phyloP scores from a whole-genome alignment of 2,329 filamentous ascomycete species.

The Aspergillus sp. region DNA sequence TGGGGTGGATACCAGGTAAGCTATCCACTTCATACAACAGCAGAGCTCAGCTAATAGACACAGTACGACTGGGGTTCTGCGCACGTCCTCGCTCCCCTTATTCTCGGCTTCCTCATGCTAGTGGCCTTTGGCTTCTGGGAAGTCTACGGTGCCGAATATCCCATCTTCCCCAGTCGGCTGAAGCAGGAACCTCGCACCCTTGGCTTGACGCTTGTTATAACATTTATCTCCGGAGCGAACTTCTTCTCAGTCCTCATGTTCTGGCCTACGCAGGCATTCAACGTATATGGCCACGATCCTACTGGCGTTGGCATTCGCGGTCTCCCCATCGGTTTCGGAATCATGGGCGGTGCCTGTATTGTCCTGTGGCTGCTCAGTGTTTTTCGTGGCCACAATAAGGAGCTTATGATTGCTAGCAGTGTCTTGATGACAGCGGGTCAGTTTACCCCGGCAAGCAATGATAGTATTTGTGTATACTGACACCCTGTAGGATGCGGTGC shows the following conservation, averaged over 20 bases:
- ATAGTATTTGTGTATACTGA: not conserved
- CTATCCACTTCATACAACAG: not conserved
- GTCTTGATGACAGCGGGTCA: constrained; percentile 67
- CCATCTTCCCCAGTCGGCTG: constrained; percentile 51
- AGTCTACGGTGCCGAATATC: constrained; percentile 50
- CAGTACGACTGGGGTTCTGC: constrained; percentile 51
- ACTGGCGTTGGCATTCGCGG: constrained; percentile 67
- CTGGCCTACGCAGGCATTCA: constrained; percentile 68
- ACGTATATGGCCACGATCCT: constrained; percentile 68
- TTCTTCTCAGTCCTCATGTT: constrained; percentile 62
- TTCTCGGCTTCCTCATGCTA: constrained; percentile 50
- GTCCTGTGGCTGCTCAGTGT: constrained; percentile 62
- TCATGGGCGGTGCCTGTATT: constrained; percentile 64
- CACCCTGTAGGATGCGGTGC: constrained; percentile 54
- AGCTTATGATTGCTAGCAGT: constrained; percentile 63
- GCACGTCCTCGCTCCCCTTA: constrained; percentile 52
- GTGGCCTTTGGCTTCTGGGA: constrained; percentile 54
- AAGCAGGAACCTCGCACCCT: constrained; percentile 57
- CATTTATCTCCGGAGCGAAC: constrained; percentile 63
- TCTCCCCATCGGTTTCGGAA: constrained; percentile 67
- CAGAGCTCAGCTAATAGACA: constrained; percentile 1
- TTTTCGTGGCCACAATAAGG: constrained; percentile 62
- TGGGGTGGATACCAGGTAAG: constrained; percentile 56
- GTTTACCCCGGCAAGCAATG: constrained; percentile 9
- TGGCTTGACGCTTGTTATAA: constrained; percentile 59